Conservation (phyloP, 306 rosid species). For the Quercus berberidifolia region DNA sequence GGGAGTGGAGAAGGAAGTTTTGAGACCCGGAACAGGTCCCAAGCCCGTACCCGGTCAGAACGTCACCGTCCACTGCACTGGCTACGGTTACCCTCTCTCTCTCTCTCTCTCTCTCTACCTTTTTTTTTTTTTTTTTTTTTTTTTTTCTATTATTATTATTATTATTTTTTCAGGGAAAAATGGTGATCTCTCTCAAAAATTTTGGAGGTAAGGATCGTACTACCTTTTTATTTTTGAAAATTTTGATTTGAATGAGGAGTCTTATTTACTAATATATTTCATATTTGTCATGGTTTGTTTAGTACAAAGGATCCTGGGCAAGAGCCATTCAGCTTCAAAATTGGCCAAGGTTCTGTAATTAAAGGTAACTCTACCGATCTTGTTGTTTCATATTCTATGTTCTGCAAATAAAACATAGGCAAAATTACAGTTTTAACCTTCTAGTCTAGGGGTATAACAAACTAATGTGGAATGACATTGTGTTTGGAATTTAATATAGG, state of each 20-base stretch:
- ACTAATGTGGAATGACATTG: no score
- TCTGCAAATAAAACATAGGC: no score
- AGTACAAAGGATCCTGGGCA: slow-evolving; percentile 97
- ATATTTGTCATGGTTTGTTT: slow-evolving; percentile 9
- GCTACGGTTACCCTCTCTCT: slow-evolving; percentile 52
- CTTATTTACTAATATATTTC: neutral
- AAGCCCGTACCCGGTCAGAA: slow-evolving; percentile 68
- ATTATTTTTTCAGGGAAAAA: slow-evolving; percentile 52
- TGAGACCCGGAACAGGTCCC: slow-evolving; percentile 77
- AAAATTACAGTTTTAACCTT: no score
- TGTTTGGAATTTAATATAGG: no score
- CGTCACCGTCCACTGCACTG: slow-evolving; percentile 97
- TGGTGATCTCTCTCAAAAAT: slow-evolving; percentile 75
- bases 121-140: no score
- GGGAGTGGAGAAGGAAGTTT: slow-evolving; percentile 84
- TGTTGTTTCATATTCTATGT: neutral
- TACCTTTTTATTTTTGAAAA: neutral
- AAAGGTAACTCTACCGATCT: slow-evolving; percentile 41
- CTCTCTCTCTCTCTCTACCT: neutral
- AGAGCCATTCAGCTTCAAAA: slow-evolving; percentile 69
- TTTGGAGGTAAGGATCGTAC: slow-evolving; percentile 65
- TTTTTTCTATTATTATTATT: neutral
- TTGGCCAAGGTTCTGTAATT: slow-evolving; percentile 85
- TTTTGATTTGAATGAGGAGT: neutral
- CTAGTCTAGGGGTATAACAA: no score